A percentile compares a stretch with the other conserved stretches of the same genome.
Evolutionary conservation across 2,329 filamentous ascomycete species (phyloP).

Genomic region (Remersonia thermophila): DNA sequence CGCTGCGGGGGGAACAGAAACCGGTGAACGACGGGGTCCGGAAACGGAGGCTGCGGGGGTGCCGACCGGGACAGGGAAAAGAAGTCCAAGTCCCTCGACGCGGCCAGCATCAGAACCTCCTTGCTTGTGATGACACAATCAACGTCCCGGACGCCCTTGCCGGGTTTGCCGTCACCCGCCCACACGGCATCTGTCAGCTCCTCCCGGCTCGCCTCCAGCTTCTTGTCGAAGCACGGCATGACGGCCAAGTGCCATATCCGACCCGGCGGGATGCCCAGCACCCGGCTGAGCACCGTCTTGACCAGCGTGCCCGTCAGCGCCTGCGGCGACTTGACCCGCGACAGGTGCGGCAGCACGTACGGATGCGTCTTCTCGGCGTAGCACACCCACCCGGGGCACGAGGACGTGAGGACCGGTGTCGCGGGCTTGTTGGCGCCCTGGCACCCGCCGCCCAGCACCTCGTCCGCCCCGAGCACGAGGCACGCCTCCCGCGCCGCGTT

Average conservation of each 20-base stretch:
- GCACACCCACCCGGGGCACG: constrained; percentile 96
- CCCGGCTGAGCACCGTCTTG: constrained; percentile 70
- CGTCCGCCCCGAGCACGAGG: constrained; percentile 66
- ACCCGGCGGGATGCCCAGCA: constrained; percentile 58
- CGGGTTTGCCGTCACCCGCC: constrained; percentile 38
- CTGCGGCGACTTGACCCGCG: constrained; percentile 84
- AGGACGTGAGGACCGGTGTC: constrained; percentile 67
- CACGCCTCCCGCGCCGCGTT: constrained; percentile 71
- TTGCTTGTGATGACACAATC: constrained; percentile 97
- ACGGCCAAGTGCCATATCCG: constrained; percentile 89
- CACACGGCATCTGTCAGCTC: constrained; percentile 78
- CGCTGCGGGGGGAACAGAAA: constrained; percentile 59
- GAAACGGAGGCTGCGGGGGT: constrained; percentile 48
- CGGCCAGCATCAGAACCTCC: constrained; percentile 81
- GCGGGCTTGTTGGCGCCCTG: constrained; percentile 15
- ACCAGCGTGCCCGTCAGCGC: constrained; percentile 80
- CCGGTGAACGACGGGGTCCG: constrained; percentile 53
- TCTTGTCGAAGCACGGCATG: constrained; percentile 99
- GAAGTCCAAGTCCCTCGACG: constrained; percentile 67
- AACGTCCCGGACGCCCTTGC: constrained; percentile 63
- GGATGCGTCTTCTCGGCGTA: constrained; percentile 98
- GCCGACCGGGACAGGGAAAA: constrained; percentile 46
- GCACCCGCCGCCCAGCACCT: constrained; percentile 40
- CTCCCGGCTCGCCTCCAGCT: constrained; percentile 85
- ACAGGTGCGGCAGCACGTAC: constrained; percentile 81